These are phyloP conservation scores for Hymenoscyphus fraxineus DNA, from an alignment of 2,329 filamentous ascomycete species.

Conservation along the genomic window DNA sequence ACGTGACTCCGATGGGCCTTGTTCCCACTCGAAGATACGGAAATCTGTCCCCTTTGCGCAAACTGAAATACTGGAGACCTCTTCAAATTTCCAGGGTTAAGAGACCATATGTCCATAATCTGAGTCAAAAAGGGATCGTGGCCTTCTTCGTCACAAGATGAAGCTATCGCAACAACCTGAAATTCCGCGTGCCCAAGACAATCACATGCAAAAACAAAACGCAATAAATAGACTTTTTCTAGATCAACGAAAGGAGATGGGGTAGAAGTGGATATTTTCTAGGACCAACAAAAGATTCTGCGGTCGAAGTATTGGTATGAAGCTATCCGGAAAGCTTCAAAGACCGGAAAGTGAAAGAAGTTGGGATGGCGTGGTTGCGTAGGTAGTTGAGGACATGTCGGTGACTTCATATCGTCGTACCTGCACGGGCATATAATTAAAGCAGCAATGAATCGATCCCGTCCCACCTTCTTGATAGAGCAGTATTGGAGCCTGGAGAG, in stretches of 20 bases:
- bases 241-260: not conserved
- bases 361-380: not conserved
- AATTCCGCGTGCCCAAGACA: slow-evolving; percentile 19
- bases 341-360: slow-evolving; percentile 1
- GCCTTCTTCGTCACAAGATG: slow-evolving; percentile 19
- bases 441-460: not conserved
- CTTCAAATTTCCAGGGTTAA: not conserved
- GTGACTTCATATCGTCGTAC: not conserved
- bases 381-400: not conserved
- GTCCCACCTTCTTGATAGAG: too few species aligned
- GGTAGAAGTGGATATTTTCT: slow-evolving; percentile 1
- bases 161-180: slow-evolving; percentile 10
- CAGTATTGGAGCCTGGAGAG: too few species aligned
- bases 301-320: not conserved
- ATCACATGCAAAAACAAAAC: slow-evolving; percentile 26
- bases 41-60: not conserved
- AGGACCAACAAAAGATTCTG: slow-evolving; percentile 5
- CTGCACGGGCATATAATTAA: not conserved
- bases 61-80: not conserved
- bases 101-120: not conserved
- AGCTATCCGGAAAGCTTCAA: not conserved
- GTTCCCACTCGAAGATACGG: not conserved
- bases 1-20: not conserved
- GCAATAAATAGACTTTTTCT: slow-evolving; percentile 7
- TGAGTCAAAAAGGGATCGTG: slow-evolving; percentile 8